Base-by-base conservation (phyloP, 805 yeast species). In the Cyberlindnera bimundalis region DNA sequence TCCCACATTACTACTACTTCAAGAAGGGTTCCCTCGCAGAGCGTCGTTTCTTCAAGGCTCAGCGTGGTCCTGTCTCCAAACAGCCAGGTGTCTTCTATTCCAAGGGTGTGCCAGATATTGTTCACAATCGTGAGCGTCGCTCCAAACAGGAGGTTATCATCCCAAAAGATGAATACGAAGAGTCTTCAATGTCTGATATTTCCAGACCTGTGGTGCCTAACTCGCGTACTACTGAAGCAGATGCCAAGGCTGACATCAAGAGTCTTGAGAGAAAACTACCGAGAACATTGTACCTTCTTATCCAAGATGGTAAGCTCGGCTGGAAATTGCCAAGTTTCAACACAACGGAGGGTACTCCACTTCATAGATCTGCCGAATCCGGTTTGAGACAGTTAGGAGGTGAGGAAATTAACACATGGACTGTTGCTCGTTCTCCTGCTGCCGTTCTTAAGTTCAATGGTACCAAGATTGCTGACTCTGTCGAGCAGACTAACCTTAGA, bases 1-100 rank as follows among this genome's bases (percentile, higher is more conserved):
- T 93, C 64, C 98, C 99, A 5, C 80, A 83, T 53, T 88, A 88
- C 76, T 90, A 79, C 60, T 93, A 90, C 67, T 93, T 81, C 68
- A 86, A 84, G 58, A 81, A 77, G 54, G 98, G 98, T 47, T 83
- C 97, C 1, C 70, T 93, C 47, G 78, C 96, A 3, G 96, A 88
- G 60, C 85, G 88, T 59, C 78, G 77, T 52, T 91, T 79, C 64
- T 66, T 81, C 39, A 78, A 79, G 52, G 81, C 82, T 23, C 96
- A 91, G 60, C 76, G 71, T 44, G 81, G 81, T 40, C 95, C 96
- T 7, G 76, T 80, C 4, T 73, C 79, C 28, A 78, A 79, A 47
- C 81, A 81, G 46, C 84, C 86, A 16, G 84, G 79, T 47, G 83
- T 86, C 26, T 84, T 81, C 71, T 91, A 76, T 63, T 83, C 90